These are phyloP conservation scores for Neocucurbitaria cava DNA, from an alignment of 2,329 filamentous ascomycete species.

Conservation along the genomic window DNA sequence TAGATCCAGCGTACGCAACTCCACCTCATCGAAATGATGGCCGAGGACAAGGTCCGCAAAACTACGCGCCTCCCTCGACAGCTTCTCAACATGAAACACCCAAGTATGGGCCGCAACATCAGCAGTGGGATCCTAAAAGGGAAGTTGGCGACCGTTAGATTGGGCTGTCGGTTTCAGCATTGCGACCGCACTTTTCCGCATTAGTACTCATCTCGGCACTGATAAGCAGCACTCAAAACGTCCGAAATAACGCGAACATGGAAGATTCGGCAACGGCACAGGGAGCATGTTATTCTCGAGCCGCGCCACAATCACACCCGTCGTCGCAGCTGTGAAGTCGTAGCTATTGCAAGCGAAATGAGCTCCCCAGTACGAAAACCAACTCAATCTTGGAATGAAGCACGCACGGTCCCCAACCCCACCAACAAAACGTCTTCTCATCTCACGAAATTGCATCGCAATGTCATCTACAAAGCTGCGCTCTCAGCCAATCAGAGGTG, in stretches of 20 bases:
- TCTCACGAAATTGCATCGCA: constrained; percentile 45
- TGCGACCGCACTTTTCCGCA: constrained; percentile 21
- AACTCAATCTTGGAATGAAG: constrained; percentile 35
- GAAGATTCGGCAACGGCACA: constrained; percentile 7
- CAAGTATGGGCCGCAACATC: constrained; percentile 39
- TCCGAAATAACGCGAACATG: constrained; percentile 9
- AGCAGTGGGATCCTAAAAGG: constrained; percentile 45
- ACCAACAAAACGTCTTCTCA: constrained; percentile 33
- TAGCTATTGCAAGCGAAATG: constrained; percentile 47
- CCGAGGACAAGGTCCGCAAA: constrained; percentile 33
- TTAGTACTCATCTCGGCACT: constrained; percentile 15
- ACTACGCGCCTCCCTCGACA: constrained; percentile 30
- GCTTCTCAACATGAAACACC: constrained; percentile 44
- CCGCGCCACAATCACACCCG: constrained; percentile 30
- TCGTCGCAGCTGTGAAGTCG: constrained; percentile 26
- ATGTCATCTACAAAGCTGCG: constrained; percentile 28
- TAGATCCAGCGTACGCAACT: constrained; percentile 26
- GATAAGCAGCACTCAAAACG: constrained; percentile 14
- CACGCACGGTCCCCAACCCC: constrained; percentile 36
- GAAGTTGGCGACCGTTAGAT: constrained; percentile 46
- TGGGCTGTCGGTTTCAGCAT: constrained; percentile 32
- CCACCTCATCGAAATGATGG: constrained; percentile 34
- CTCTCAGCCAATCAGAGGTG: constrained; percentile 14
- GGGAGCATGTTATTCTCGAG: constrained; percentile 15
- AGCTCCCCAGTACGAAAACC: constrained; percentile 42